Base-by-base conservation (phyloP, 2,329 filamentous ascomycete species). In the Calonectria pseudoreteaudii region DNA sequence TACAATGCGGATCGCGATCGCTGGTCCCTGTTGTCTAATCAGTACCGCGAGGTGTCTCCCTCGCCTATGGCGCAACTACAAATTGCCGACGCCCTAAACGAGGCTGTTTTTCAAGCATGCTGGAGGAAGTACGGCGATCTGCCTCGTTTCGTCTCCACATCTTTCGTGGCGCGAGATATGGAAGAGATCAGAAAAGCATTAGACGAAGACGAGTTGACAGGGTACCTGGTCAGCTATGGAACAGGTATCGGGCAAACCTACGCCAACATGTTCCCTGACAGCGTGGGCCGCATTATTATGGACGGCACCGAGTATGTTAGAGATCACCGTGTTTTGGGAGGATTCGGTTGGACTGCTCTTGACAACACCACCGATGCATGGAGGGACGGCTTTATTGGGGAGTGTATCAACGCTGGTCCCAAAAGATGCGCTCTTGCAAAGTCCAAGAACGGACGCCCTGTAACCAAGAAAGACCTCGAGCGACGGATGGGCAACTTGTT, bases 191-290 rank as follows among this genome's bases (percentile, higher is more conserved):
- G 88, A 18, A 84, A 83, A 28, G 85, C 85, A 0, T 81, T 89
- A 0, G 84, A 80, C 7, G 88, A 89, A 75, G 85, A 86, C 4
- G 85, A 88, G 68, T 71, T 89, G 72, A 89, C 87, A 2, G 87
- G 86, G 0, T 88, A 89, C 66, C 81, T 90, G 20, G 86, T 89
- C 38, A 88, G 86, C 73, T 90, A 90, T 71, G 88, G 88, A 23
- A 90, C 88, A 0, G 87, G 86, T 4, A 89, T 90, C 58, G 88
- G 87, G 0, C 88, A 90, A 79, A 89, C 86, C 0, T 90, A 88
- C 68, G 87, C 86, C 31, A 85, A 84, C 72, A 87, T 90, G 85
- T 90, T 89, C 50, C 88, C 88, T 1, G 76, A 84, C 26, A 85
- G 85, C 53, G 87, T 88, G 0, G 88, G 88, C 0, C 84, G 88